Evolutionary conservation across 2,329 filamentous ascomycete species (phyloP).

Genomic region (Beauveria scarabaeidicola): DNA sequence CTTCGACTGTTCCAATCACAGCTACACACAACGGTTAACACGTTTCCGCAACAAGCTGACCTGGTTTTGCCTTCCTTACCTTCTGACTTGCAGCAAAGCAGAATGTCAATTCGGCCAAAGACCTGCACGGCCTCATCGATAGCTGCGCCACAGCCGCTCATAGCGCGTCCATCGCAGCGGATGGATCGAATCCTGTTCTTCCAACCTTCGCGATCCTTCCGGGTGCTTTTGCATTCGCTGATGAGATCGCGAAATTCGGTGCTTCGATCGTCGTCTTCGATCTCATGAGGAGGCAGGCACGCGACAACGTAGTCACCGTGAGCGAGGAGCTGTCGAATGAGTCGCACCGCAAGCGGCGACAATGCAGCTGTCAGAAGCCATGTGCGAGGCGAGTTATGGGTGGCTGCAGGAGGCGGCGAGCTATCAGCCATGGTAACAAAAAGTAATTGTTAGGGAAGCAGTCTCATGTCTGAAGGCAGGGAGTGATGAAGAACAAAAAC

Average conservation of each 20-base stretch:
- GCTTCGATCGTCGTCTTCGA: constrained; percentile 67
- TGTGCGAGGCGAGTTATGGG: constrained; percentile 68
- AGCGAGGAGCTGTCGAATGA: constrained; percentile 73
- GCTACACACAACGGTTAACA: constrained; percentile 36
- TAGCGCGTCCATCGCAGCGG: constrained; percentile 52
- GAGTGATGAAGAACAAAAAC: neutral
- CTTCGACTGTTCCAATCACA: constrained; percentile 84
- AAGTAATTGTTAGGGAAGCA: neutral
- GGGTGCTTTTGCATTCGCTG: constrained; percentile 54
- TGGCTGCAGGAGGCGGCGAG: constrained; percentile 36
- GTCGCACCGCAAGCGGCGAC: constrained; percentile 73
- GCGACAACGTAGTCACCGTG: constrained; percentile 88
- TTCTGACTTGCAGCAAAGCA: constrained; percentile 85
- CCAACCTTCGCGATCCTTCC: constrained; percentile 67
- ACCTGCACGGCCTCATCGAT: constrained; percentile 76
- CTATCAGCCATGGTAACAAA: constrained; percentile 23
- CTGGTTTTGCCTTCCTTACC: constrained; percentile 37
- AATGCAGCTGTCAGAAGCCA: constrained; percentile 89
- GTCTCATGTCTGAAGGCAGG: neutral
- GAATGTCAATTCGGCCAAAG: constrained; percentile 82
- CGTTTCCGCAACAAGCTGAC: neutral
- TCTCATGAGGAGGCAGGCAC: constrained; percentile 69
- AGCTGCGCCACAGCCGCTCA: constrained; percentile 71
- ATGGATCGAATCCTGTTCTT: constrained; percentile 64
- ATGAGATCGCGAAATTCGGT: constrained; percentile 74